A percentile compares a stretch with the other conserved stretches of the same genome.
Evolutionary conservation across 305 asterid genomes (phyloP).

Genomic region (Solanum hybrid): DNA sequence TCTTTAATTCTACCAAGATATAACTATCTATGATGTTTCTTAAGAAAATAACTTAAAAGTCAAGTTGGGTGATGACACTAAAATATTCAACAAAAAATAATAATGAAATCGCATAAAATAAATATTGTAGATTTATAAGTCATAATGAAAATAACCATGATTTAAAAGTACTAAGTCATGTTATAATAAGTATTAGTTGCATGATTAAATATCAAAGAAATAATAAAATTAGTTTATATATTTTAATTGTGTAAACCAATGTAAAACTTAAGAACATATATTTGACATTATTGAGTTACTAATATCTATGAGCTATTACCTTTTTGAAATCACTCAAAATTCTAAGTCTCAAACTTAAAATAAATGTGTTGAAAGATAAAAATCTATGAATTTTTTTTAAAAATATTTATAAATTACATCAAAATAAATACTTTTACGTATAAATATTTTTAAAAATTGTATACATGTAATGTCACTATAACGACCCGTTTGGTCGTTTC

Average conservation of each 20-base stretch:
- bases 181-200: too few relatives aligned
- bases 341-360: background rate
- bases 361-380: too few relatives aligned
- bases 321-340: too few relatives aligned
- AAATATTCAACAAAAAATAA: too few relatives aligned
- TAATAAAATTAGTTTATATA: background rate
- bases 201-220: background rate
- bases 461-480: background rate
- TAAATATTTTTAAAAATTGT: too few relatives aligned
- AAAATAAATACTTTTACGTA: too few relatives aligned
- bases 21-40: too few relatives aligned
- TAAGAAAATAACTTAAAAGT: background rate
- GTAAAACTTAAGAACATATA: background rate
- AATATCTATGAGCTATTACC: background rate
- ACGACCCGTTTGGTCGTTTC: too few relatives aligned
- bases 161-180: background rate
- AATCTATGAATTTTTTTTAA: background rate
- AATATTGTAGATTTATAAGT: background rate
- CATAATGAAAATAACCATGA: background rate
- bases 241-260: too few relatives aligned
- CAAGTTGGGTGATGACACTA: background rate
- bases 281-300: background rate
- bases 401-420: too few relatives aligned
- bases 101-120: background rate
- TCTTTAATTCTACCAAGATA: too few relatives aligned